These are phyloP conservation scores for Massariosphaeria phaeospora DNA, from an alignment of 495 filamentous ascomycete species.

Conservation along the genomic window DNA sequence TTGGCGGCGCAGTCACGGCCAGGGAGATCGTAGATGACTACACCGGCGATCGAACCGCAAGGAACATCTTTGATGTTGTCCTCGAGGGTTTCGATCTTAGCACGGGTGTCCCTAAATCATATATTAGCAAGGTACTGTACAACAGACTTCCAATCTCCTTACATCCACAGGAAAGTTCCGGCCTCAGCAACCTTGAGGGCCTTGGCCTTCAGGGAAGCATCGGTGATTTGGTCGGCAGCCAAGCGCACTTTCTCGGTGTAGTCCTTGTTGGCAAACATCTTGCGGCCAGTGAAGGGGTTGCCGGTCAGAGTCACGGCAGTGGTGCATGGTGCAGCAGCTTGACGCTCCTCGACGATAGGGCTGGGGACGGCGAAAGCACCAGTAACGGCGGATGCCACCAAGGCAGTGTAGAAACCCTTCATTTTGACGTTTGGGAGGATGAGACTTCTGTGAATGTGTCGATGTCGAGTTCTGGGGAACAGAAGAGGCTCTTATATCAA, in stretches of 20 bases:
- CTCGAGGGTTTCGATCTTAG: conserved; percentile 23
- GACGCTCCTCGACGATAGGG: conserved; percentile 20
- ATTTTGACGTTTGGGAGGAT: conserved; percentile 17
- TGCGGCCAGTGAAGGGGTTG: conserved; percentile 53
- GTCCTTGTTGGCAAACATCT: conserved; percentile 54
- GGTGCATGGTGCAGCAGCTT: conserved; percentile 40
- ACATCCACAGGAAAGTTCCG: conserved; percentile 69
- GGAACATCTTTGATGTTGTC: conserved; percentile 22
- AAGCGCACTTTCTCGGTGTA: conserved; percentile 52
- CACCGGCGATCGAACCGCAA: conserved; percentile 31
- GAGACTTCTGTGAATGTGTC: conserved; percentile 5
- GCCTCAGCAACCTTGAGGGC: conserved; percentile 57
- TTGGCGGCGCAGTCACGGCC: conserved; percentile 73
- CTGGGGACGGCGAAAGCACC: conserved; percentile 27
- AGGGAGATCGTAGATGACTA: conserved; percentile 71
- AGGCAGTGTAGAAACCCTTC: conserved; percentile 30
- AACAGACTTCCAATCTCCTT: conserved; percentile 32
- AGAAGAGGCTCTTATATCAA: conserved; percentile 28
- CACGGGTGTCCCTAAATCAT: conserved; percentile 17
- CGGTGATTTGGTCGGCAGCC: conserved; percentile 41
- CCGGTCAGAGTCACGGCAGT: conserved; percentile 50
- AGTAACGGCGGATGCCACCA: conserved; percentile 29
- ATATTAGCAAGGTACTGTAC: background rate
- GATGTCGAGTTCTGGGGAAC: conserved; percentile 8
- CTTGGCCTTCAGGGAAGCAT: conserved; percentile 40